Evolutionary conservation across 2,329 filamentous ascomycete species (phyloP), one percentile per base, ranked within the genome.

Genomic region (Fusarium sp.): DNA sequence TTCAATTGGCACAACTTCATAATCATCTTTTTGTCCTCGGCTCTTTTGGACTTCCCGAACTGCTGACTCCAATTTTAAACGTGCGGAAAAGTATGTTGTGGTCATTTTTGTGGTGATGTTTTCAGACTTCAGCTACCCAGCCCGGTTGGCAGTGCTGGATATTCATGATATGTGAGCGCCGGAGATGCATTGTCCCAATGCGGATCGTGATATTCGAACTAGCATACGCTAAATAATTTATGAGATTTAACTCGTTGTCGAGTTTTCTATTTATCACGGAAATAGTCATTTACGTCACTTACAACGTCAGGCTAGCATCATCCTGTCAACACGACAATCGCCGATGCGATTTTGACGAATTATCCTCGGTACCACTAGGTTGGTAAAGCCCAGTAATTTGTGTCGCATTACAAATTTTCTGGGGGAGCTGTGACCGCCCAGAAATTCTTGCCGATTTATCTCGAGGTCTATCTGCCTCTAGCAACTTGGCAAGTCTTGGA

Each of bases 221-320:
- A 59, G 25, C 22, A 12, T 5, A 17, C 49, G 22, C 11, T 7
- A 53, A 35, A 3, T 7, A 27, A 11, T 47, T 5, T 5, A 4
- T 12, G 13, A 12, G 0, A 17, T 35, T n/a, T 27, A 2, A 59
- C 22, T 59, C 56, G 36, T 42, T 13, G 4, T 13, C 33, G 9
- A 4, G n/a, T 12, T n/a, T 53, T 10, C 20, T 33, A 22, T 25
- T 31, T 53, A 33, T 17, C 14, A 14, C 5, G 25, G 1, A n/a
- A 1, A 41, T 8, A 5, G 18, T 41, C 36, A 20, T 42, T 33
- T 59, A 41, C 56, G 46, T 59, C 56, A 59, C 10, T 42, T 18
- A 12, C 15, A 50, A 58, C 56, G 56, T 59, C 36, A 59, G 31
- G 8, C 5, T 53, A 27, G 46, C 56, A 59, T 59, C 56, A 59